Base-by-base conservation (phyloP, 2,329 filamentous ascomycete species). In the Epichloe baconii region DNA sequence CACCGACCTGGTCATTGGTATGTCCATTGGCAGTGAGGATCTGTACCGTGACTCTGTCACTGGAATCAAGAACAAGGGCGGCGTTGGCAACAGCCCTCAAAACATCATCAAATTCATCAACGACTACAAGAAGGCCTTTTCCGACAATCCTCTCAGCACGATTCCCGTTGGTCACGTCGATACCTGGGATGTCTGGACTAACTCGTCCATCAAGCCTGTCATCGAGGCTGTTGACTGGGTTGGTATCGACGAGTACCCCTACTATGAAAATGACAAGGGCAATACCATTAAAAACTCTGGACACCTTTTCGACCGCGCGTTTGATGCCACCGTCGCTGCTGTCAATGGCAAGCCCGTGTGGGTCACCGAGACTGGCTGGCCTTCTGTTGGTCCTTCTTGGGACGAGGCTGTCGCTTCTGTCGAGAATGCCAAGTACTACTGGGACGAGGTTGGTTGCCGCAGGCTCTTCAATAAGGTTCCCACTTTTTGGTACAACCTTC, bases 311-410 rank as follows among this genome's bases (percentile, higher is more conserved):
- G 69, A 74, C 63, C 61, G 59, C 51, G 74, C 74, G 43, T 75
- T 66, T 60, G 59, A 72, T 45, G 67, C 68, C 48, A 69, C 71
- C 55, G 45, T 68, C 48, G 71, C 64, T 38, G 76, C 72, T 45
- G 72, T 73, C 57, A 63, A 64, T 31, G 72, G 69, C 59, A 78
- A 78, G 69, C 73, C 71, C 55, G 72, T 82, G 59, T 80, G 79
- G 75, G 70, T 82, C 45, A 80, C 78, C 19, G 80, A 85, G 72
- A 82, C 78, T 12, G 81, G 82, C 59, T 85, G 80, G 81, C 82
- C 82, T 48, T 69, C 71, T 47, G 66, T 63, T 37, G 82, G 82
- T 40, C 61, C 69, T 11, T 68, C 69, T 48, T 75, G 73, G 66
- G 78, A 79, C 49, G 57, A 74, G 64, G 81, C 77, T 49, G 71